Evolutionary conservation across 805 yeast genomes (phyloP).

Genomic region (Schwanniomyces occidentalis): DNA sequence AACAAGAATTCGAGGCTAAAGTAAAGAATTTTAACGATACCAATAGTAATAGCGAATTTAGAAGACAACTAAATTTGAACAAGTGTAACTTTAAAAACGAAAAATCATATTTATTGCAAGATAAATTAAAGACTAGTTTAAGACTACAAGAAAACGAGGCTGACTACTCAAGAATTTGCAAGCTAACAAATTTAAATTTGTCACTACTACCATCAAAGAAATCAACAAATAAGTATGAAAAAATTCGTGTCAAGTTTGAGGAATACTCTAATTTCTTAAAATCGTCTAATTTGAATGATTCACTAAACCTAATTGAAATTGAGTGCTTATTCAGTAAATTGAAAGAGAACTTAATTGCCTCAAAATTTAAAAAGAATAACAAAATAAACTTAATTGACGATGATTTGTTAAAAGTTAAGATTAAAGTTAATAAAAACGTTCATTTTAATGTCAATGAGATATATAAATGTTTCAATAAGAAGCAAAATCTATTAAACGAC

Average conservation of each 20-base stretch:
- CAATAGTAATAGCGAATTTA: not conserved
- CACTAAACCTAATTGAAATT: conserved; percentile 5
- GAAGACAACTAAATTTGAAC: conserved; percentile 1
- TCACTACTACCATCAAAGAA: conserved; percentile 2
- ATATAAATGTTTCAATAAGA: conserved; percentile 12
- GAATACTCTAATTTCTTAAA: conserved; percentile 10
- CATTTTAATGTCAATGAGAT: conserved; percentile 5
- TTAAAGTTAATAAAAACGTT: conserved; percentile 4
- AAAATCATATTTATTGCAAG: conserved; percentile 4
- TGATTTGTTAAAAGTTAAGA: conserved; percentile 5
- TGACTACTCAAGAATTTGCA: conserved; percentile 8
- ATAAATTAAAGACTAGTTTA: conserved; percentile 8
- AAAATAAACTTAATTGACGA: conserved; percentile 11
- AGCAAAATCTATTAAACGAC: conserved; percentile 13
- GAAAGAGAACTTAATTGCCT: conserved; percentile 7
- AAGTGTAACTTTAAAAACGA: conserved; percentile 2
- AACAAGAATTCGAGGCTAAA: conserved; percentile 3
- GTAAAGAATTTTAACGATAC: conserved; percentile 1
- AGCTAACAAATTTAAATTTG: not conserved
- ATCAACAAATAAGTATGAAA: conserved; percentile 1
- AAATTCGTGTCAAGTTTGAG: conserved; percentile 8
- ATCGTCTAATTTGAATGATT: conserved; percentile 1
- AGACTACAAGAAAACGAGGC: conserved; percentile 6
- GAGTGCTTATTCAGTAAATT: conserved; percentile 11
- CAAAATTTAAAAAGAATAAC: conserved; percentile 11